A percentile compares a stretch with the other conserved stretches of the same genome.
phyloP scores from a whole-genome alignment of 2,329 filamentous ascomycete genomes.

The Rutstroemia sp. region DNA sequence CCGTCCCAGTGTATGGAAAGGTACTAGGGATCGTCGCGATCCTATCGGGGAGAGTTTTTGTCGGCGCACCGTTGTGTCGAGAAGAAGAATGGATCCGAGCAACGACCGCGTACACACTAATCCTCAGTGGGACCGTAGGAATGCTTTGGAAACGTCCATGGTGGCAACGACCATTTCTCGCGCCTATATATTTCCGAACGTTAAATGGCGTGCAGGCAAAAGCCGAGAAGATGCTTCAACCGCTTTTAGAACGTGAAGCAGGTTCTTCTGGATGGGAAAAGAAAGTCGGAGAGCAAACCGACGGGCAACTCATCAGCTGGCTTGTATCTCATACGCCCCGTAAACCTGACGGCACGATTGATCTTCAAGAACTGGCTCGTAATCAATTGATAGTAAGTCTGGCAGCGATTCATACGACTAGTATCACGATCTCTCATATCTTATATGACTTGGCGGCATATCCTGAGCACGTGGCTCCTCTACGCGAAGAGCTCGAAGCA shows the following conservation, averaged over 20 bases:
- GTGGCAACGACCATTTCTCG: slow-evolving; percentile 1
- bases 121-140: background rate
- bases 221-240: background rate
- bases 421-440: slow-evolving; percentile 36
- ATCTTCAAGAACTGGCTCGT: background rate
- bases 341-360: background rate
- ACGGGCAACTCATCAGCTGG: slow-evolving; percentile 1
- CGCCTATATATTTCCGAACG: slow-evolving; percentile 1
- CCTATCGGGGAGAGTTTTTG: slow-evolving; percentile 30
- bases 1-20: slow-evolving; percentile 24
- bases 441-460: slow-evolving; percentile 3
- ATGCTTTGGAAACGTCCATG: background rate
- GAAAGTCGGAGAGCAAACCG: background rate
- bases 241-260: background rate
- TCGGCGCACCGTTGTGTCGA: slow-evolving; percentile 20
- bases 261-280: background rate
- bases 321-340: background rate
- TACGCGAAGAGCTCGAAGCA: background rate
- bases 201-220: background rate
- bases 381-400: slow-evolving; percentile 3
- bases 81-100: slow-evolving; percentile 22
- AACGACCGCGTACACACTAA: slow-evolving; percentile 15
- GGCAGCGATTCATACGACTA: slow-evolving; percentile 36
- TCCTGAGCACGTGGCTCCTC: slow-evolving; percentile 2
- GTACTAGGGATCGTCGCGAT: slow-evolving; percentile 34